Base-by-base conservation (phyloP, 495 filamentous ascomycete species). In the Aspergillus olivimuriae region DNA sequence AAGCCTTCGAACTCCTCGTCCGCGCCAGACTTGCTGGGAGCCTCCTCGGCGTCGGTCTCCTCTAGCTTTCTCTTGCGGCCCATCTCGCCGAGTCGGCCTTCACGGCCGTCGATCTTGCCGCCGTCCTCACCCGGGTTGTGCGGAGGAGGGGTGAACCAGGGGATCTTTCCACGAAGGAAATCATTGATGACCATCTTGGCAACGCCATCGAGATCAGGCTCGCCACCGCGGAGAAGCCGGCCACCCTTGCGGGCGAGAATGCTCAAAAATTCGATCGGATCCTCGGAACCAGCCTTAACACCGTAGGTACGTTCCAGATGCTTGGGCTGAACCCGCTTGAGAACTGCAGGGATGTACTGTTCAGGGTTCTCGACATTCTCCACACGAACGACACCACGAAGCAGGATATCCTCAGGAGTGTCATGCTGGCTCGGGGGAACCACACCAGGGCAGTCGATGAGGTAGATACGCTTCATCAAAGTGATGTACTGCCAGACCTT, bases 401-500 rank as follows among this genome's bases (percentile, higher is more conserved):
- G 78, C n/a, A 98, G 71, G 42, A 97, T 87, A 48, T 95, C 91
- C 58, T 87, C 76, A 33, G 86, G 82, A 0, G 81, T 86, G 53
- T 96, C 91, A 33, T 78, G 77, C 34, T 72, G 71, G 51, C 81
- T 91, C 2, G 92, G 89, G 6, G 92, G 91, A 7, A 96, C 92
- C 20, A 98, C 87, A 53, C 92, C 92, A 26, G 92, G 92, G 55
- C 92, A 96, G 57, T 97, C 92, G 52, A 97, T 96, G 41, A 98
- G 73, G 60, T 95, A 97, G 33, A 98, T 96, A 39, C 94, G 74
- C 62, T 89, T 90, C 89, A 95, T 97, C 41, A 98, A 63, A 1
- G 91, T 96, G 45, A 98, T 85, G 51, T 95, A 97, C 62, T 98
- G 89, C 89, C 89, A 97, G 10, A 96, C 84, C 68, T 95, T 98